Base-by-base conservation (phyloP, 2,329 filamentous ascomycete species). In the Metarhizium robertsii region DNA sequence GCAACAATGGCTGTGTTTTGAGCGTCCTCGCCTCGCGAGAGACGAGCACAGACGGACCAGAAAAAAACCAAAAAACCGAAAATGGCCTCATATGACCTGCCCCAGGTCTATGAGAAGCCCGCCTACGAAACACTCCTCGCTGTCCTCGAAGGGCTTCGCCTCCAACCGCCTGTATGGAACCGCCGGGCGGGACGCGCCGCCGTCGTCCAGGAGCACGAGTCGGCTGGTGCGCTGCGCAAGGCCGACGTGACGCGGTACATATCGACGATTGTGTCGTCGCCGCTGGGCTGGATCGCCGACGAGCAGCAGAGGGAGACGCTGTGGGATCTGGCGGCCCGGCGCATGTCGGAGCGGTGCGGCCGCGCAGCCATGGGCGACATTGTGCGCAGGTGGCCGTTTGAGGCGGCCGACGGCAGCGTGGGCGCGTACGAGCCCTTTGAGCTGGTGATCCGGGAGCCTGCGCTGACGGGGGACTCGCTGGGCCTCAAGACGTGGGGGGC, bases 401-500 rank as follows among this genome's bases (percentile, higher is more conserved):
- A 59, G 16, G 55, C 40, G 29, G 46, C 43, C 29, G 63, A 60
- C 7, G 65, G 61, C 48, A 61, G 55, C 16, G 50, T 58, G 11
- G 57, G 32, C 32, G 32, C 62, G 3, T 64, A 67, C 30, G 69
- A 74, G 30, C 61, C 71, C 1, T 78, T 91, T 61, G 79, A 85
- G 49, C 75, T 99, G 52, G 78, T 80, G 40, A 83, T 99, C 43
- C 81, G 90, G 55, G 94, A 99, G 67, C 94, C 94, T 2, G 85
- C 91, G 1, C 76, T 97, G 55, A 95, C 90, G 0, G 88, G 88
- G 6, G 92, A 96, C 69, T 88, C 89, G 57, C 77, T 97, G 18
- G 94, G 94, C 1, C 79, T 95, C 68, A 97, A 99, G 71, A 99
- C 94, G 0, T 97, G 94, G 94, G 90, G 88, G 0, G 92, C 91